Evolutionary conservation across 805 yeast species (phyloP).

Genomic region (Priceomyces carsonii): DNA sequence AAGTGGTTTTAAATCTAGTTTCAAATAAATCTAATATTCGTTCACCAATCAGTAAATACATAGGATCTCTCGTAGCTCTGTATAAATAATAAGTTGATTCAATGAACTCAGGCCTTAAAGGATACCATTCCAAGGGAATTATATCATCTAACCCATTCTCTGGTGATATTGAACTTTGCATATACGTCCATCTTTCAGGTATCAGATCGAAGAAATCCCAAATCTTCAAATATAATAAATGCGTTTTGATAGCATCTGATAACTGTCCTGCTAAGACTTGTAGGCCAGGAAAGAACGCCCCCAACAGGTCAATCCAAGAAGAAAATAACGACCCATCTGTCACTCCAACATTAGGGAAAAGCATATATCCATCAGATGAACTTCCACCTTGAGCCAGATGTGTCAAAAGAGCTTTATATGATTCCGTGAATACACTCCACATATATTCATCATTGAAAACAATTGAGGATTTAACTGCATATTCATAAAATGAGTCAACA

Average conservation of each 20-base stretch:
- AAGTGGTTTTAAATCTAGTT: constrained; percentile 51
- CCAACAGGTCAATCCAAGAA: constrained; percentile 80
- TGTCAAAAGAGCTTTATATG: constrained; percentile 56
- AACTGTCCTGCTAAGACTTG: constrained; percentile 78
- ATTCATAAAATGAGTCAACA: constrained; percentile 87
- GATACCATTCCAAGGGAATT: constrained; percentile 82
- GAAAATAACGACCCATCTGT: constrained; percentile 50
- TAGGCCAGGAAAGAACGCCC: constrained; percentile 89
- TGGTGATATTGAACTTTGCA: constrained; percentile 7
- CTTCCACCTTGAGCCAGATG: constrained; percentile 39
- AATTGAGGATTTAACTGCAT: constrained; percentile 75
- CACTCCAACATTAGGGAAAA: constrained; percentile 60
- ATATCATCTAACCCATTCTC: constrained; percentile 11
- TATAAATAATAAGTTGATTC: constrained; percentile 86
- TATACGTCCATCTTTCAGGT: constrained; percentile 82
- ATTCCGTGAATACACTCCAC: constrained; percentile 52
- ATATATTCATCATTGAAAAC: constrained; percentile 64
- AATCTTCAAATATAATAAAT: constrained; percentile 64
- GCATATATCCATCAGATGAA: constrained; percentile 25
- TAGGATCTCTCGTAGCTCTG: constrained; percentile 83
- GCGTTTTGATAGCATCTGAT: constrained; percentile 60
- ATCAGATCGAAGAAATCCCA: constrained; percentile 81
- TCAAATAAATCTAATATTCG: constrained; percentile 58
- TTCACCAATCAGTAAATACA: constrained; percentile 75
- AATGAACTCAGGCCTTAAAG: constrained; percentile 86